Evolutionary conservation across 495 filamentous ascomycete genomes (phyloP).

Genomic region (Penicillium riverlandense): DNA sequence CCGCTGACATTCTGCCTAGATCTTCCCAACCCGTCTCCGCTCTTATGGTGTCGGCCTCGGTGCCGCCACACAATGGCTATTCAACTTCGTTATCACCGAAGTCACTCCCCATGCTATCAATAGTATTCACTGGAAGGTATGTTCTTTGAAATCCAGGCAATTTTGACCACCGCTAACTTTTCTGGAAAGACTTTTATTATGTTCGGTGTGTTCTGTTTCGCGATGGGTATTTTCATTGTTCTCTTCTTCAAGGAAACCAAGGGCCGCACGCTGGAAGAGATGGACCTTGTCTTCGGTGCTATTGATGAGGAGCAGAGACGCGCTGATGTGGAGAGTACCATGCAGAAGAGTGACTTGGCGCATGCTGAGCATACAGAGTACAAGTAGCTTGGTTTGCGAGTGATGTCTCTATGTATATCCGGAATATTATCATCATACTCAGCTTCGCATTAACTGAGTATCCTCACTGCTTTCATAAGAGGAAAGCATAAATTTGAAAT

Average conservation of each 20-base stretch:
- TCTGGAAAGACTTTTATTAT: slow-evolving; percentile 40
- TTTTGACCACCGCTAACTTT: no score
- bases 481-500: no score
- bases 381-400: neutral
- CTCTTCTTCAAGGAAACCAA: slow-evolving; percentile 59
- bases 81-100: slow-evolving; percentile 39
- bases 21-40: slow-evolving; percentile 64
- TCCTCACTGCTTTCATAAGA: no score
- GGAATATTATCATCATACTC: no score
- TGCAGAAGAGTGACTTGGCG: slow-evolving; percentile 24
- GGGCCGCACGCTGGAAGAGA: slow-evolving; percentile 41
- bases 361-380: slow-evolving; percentile 21
- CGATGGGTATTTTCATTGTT: slow-evolving; percentile 26
- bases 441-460: no score
- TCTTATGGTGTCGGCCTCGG: slow-evolving; percentile 64
- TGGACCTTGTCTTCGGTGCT: slow-evolving; percentile 41
- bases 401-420: no score
- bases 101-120: slow-evolving; percentile 32
- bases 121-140: slow-evolving; percentile 35
- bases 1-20: slow-evolving; percentile 39
- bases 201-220: slow-evolving; percentile 44
- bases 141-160: no score
- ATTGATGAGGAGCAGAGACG: slow-evolving; percentile 26
- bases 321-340: slow-evolving; percentile 34
- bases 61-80: slow-evolving; percentile 46